Evolutionary conservation across 2,329 filamentous ascomycete genomes (phyloP), one percentile per base, ranked within the genome.

Genomic region (Ilyonectria destructans): DNA sequence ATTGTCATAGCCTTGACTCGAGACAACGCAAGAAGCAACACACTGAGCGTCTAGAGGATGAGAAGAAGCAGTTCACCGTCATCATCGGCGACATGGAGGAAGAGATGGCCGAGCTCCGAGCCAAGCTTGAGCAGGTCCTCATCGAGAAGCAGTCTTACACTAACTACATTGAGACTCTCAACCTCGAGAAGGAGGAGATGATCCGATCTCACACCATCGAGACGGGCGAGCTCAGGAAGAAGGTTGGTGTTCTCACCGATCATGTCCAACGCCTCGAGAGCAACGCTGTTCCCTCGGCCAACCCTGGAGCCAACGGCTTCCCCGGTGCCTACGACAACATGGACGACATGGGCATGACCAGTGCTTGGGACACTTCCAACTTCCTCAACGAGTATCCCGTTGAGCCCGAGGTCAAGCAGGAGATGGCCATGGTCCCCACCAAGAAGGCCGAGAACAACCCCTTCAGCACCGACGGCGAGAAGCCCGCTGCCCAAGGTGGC

Each of bases 11-110:
- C 74, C 92, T 99, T 76, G 96, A 98, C 84, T 98, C 96, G 51
- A 91, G 96, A 74, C 96, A 98, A 82, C 92, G 96, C 76, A 99
- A 98, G 88, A 98, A 98, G 89, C 93, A 94, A 84, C 96, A 98
- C 84, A 98, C 96, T 37, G 96, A 98, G 84, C 92, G 96, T 76
- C 90, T 98, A 52, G 96, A 98, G 82, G 93, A 96, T 81, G 96
- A 98, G 85, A 98, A 98, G 88, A 98, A 98, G 86, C 90, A 93
- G 67, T 97, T 90, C 85, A 93, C 92, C 63, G 88, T 89, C 75
- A 85, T 93, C 79, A 93, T 98, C 79, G 89, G 85, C 73, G 88
- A 92, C 62, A 87, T 98, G 78, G 93, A 98, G 79, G 92, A 96
- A 66, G 91, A 94, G 74, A 85, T 97, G 72, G 85, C 85, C 60